Percentiles rank a stretch among this genome's conserved stretches.
These are phyloP conservation scores for Entomortierella lignicola DNA, from an alignment of 192 early-diverging fungal species.

Conservation along the genomic window DNA sequence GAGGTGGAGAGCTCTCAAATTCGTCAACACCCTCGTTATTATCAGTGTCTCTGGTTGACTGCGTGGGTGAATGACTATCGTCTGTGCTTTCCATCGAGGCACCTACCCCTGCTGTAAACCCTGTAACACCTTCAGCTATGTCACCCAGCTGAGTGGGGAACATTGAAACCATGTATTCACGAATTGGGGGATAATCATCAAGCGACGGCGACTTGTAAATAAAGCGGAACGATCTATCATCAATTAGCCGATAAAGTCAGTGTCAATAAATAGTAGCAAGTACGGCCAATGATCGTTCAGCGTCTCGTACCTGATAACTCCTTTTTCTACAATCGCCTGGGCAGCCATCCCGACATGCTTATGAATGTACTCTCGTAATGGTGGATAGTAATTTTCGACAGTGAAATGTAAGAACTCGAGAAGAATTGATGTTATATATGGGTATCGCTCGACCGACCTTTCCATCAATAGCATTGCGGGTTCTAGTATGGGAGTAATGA, in stretches of 20 bases:
- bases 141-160: constrained; percentile 33
- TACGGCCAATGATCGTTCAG: neutral
- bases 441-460: constrained; percentile 68
- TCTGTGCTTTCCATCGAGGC: constrained; percentile 17
- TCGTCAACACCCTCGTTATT: constrained; percentile 17
- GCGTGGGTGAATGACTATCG: neutral
- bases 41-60: neutral
- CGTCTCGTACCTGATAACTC: constrained; percentile 67
- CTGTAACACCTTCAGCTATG: constrained; percentile 3
- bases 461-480: constrained; percentile 83
- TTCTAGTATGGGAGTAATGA: constrained; percentile 54
- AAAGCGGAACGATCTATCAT: constrained; percentile 28
- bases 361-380: constrained; percentile 59
- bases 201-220: constrained; percentile 53
- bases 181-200: constrained; percentile 43
- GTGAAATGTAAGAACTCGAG: constrained; percentile 75
- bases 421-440: constrained; percentile 73
- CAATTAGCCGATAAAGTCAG: neutral
- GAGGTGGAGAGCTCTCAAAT: constrained; percentile 18
- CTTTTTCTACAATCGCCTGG: constrained; percentile 67
- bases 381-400: constrained; percentile 68
- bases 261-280: neutral
- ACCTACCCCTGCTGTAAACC: constrained; percentile 9
- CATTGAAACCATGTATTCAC: constrained; percentile 19
- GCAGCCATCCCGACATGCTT: constrained; percentile 65